Percentiles rank a stretch among this genome's conserved stretches.
These are phyloP conservation scores for Aspergillus niger DNA, from an alignment of 2,329 filamentous ascomycete genomes.

Conservation along the genomic window DNA sequence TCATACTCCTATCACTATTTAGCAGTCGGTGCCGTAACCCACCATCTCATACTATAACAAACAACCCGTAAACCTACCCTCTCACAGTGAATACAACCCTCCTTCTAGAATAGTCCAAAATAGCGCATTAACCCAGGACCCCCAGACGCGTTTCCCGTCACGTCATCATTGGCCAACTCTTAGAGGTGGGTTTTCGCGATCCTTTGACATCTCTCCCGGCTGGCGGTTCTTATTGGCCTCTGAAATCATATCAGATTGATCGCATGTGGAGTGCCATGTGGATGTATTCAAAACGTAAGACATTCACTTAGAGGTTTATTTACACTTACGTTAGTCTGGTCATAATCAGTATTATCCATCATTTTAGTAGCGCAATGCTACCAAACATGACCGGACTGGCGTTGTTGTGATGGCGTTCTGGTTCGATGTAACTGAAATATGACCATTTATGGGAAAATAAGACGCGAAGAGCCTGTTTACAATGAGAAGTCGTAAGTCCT, in stretches of 20 bases:
- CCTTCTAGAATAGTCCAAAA: neutral
- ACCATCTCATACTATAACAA: neutral
- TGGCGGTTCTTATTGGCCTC: neutral
- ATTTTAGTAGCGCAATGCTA: neutral
- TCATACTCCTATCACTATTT: neutral
- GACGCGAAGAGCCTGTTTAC: neutral
- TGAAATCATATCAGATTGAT: neutral
- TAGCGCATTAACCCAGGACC: neutral
- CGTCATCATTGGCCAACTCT: neutral
- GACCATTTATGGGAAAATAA: neutral
- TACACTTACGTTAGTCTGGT: neutral
- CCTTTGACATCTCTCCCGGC: neutral
- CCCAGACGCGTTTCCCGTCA: neutral
- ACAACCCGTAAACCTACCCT: neutral
- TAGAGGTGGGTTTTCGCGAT: neutral
- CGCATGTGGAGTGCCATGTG: neutral
- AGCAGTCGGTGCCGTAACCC: neutral
- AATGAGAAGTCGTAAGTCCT: neutral
- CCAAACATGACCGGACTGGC: neutral
- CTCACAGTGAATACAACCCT: neutral
- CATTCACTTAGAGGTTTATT: neutral
- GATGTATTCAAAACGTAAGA: neutral
- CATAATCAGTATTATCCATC: neutral
- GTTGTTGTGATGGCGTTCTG: neutral
- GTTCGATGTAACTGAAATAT: neutral